Conservation (phyloP, 371 early-diverging fungal species). For the Synchytrium microbalum region DNA sequence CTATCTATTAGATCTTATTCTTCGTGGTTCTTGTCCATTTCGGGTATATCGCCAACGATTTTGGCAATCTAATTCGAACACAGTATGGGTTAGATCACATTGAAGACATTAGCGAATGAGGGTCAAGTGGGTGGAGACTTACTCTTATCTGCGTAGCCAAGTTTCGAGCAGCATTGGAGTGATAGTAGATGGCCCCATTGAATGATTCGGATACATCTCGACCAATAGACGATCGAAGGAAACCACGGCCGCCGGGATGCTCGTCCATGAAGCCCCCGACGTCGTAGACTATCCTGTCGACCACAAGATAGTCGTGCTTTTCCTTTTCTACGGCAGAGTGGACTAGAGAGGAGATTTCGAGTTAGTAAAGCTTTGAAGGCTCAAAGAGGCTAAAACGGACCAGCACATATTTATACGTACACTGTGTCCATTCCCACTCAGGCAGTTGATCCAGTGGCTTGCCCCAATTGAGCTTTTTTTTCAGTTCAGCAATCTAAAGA, state of each 20-base stretch:
- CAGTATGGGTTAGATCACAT: too few species aligned
- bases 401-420: conserved; percentile 25
- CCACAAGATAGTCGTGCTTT: conserved; percentile 91
- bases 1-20: too few species aligned
- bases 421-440: conserved; percentile 66
- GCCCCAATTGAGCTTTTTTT: conserved; percentile 65
- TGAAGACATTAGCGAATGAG: too few species aligned
- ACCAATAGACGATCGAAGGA: conserved; percentile 65
- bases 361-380: background rate
- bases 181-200: conserved; percentile 83
- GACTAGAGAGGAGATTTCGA: conserved; percentile 7
- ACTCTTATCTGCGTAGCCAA: conserved; percentile 28
- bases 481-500: conserved; percentile 52
- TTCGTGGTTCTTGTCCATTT: too few species aligned
- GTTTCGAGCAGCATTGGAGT: conserved; percentile 40
- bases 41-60: too few species aligned
- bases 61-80: too few species aligned
- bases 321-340: background rate
- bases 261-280: conserved; percentile 84
- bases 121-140: too few species aligned
- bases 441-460: conserved; percentile 64
- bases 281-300: conserved; percentile 85
- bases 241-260: conserved; percentile 72
- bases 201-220: conserved; percentile 79
- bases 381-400: background rate